Base-by-base conservation (phyloP, 768 basidiomycete genomes). In the Leccinum sublutescens region DNA sequence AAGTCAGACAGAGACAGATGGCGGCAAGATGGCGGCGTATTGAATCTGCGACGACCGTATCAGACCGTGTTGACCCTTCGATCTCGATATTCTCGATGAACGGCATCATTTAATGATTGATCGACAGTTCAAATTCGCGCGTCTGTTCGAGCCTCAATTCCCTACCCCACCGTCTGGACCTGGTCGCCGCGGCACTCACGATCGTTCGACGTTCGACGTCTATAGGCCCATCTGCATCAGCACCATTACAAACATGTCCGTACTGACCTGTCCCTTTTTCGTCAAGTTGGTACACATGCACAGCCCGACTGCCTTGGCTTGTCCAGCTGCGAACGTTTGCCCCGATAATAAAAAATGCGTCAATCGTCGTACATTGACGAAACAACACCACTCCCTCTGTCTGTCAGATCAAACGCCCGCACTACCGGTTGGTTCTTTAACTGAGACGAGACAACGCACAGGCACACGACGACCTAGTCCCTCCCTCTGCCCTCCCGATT, bases 371-470 rank as follows among this genome's bases (percentile, higher is more conserved):
- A 31, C 36, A 50, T 49, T 43, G 23, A 8, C 17, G 25, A 43
- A 11, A 29, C 10, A 40, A 43, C 12, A 45, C 43, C 25, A 45
- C 43, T 45, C 11, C 43, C 43, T 45, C 23, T 43, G 40, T 19
- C 27, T 38, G 19, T 34, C 47, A 47, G n/a, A 50, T 56, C 25
- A 15, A 43, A 14, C 21, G 27, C 25, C 23, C 27, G 48, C 23
- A 23, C 17, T 12, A 50, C 19, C 29, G 7, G n/a, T 8, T 12
- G 19, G 51, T 23, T 6, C 49, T 53, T n/a, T 25, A 25, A 49
- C 33, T 40, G 56, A 55, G 43, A 59, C 54, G 52, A 36, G 38
- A 27, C 54, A 65, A 53, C 54, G 36, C 21, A 31, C 27, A 38
- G 52, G 54, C 5, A 54, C 31, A 49, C 4, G 15, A 33, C 19